These are phyloP conservation scores for Diaporthe capsici DNA, from an alignment of 2,329 filamentous ascomycete genomes.

Conservation along the genomic window DNA sequence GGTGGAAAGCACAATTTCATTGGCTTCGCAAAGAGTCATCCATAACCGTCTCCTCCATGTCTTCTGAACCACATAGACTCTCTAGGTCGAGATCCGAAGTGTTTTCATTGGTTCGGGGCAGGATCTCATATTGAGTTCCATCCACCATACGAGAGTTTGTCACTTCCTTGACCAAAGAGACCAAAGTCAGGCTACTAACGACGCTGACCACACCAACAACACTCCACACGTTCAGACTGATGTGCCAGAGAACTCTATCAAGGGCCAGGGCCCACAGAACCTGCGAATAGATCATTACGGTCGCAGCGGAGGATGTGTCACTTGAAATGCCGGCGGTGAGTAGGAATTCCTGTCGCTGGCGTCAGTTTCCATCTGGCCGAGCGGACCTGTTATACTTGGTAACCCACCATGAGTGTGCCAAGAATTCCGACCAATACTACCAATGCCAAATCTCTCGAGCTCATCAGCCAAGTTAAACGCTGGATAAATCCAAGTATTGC, in stretches of 20 bases:
- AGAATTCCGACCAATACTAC: conserved; percentile 78
- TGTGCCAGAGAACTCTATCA: conserved; percentile 51
- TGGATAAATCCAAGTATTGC: conserved; percentile 47
- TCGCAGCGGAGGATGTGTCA: conserved; percentile 74
- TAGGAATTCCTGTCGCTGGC: conserved; percentile 74
- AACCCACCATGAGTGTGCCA: conserved; percentile 77
- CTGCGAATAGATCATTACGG: conserved; percentile 71
- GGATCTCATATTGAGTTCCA: not conserved
- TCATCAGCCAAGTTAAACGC: conserved; percentile 60
- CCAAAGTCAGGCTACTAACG: conserved; percentile 28
- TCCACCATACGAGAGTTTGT: not conserved
- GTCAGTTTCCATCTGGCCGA: not conserved
- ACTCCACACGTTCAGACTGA: conserved; percentile 31
- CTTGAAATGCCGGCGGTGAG: conserved; percentile 82
- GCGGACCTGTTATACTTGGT: not conserved
- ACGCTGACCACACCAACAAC: conserved; percentile 27
- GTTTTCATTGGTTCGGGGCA: not conserved
- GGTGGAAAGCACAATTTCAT: not conserved
- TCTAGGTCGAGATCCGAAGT: conserved; percentile 25
- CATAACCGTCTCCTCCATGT: not conserved
- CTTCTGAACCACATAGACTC: conserved; percentile 23
- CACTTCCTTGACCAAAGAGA: conserved; percentile 36
- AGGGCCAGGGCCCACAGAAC: conserved; percentile 65
- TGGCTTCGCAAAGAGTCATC: not conserved
- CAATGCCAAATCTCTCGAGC: conserved; percentile 73